Evolutionary conservation across 2,329 filamentous ascomycete species (phyloP).

Genomic region (Aspergillus amoenus): DNA sequence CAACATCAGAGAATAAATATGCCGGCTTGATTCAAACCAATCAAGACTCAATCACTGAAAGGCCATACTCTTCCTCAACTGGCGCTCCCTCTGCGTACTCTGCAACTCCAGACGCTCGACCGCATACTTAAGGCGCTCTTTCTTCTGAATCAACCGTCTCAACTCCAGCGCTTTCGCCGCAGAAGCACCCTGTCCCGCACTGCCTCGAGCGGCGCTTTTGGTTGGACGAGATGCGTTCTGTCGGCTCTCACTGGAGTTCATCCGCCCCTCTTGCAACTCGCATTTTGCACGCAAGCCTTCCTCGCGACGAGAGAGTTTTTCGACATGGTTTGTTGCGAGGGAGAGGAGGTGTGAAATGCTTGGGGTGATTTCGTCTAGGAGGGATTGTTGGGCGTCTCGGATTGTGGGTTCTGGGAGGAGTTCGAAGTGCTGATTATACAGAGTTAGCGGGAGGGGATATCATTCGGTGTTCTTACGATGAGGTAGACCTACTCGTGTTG

Average conservation of each 20-base stretch:
- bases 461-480: neutral
- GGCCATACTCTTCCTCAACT: conserved; percentile 72
- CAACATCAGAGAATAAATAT: neutral
- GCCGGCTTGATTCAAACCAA: neutral
- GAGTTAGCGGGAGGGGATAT: no score
- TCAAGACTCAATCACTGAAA: conserved; percentile 34
- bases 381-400: conserved; percentile 74
- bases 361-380: conserved; percentile 86
- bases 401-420: conserved; percentile 83
- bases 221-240: conserved; percentile 22
- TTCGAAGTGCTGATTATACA: conserved; percentile 72
- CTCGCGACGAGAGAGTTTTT: conserved; percentile 78
- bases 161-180: conserved; percentile 57
- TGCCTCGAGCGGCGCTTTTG: conserved; percentile 21
- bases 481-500: conserved; percentile 54
- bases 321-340: conserved; percentile 79
- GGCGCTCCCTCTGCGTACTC: conserved; percentile 72
- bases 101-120: conserved; percentile 84
- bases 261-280: conserved; percentile 76
- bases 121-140: conserved; percentile 81
- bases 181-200: conserved; percentile 20
- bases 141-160: conserved; percentile 72
- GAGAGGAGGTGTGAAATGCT: conserved; percentile 76
- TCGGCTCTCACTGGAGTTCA: conserved; percentile 46
- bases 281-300: conserved; percentile 78